Evolutionary conservation across 306 rosid species (phyloP).

Genomic region (Trifolium pratense): DNA sequence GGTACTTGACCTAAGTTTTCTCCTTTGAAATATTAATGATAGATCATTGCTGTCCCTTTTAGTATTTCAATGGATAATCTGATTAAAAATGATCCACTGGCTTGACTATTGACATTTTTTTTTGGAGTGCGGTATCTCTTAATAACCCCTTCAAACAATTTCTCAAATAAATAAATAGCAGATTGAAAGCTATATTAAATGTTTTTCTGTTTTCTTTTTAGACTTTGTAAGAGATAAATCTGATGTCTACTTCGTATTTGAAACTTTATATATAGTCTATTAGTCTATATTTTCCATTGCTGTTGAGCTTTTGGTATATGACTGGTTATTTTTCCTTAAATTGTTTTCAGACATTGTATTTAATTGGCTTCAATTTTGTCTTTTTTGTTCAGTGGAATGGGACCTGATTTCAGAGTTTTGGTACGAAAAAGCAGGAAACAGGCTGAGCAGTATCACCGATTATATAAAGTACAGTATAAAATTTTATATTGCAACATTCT

Average conservation of each 20-base stretch:
- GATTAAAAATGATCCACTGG: not conserved
- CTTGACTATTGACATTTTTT: constrained; percentile 1
- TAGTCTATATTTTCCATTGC: constrained; percentile 26
- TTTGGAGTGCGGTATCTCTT: not conserved
- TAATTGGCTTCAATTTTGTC: constrained; percentile 34
- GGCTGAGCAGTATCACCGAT: constrained; percentile 87
- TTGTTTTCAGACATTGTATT: not conserved
- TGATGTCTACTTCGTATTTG: constrained; percentile 12
- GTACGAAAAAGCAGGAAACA: constrained; percentile 97
- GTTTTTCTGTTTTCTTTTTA: not conserved
- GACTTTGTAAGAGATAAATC: constrained; percentile 3
- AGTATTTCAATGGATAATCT: constrained; percentile 25
- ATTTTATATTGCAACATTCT: constrained; percentile 11
- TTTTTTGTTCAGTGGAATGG: constrained; percentile 79
- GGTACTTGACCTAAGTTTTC: no score
- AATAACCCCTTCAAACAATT: not conserved
- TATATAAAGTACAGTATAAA: constrained; percentile 66
- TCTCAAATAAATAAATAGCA: not conserved
- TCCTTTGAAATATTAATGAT: not conserved
- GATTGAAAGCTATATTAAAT: not conserved
- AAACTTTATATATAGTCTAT: not conserved
- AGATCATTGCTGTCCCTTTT: constrained; percentile 16
- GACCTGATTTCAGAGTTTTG: constrained; percentile 95
- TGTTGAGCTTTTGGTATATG: constrained; percentile 10
- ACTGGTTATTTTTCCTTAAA: constrained; percentile 11